Evolutionary conservation across 2,329 filamentous ascomycete species (phyloP).

Genomic region (Tolypocladium ovalisporum): DNA sequence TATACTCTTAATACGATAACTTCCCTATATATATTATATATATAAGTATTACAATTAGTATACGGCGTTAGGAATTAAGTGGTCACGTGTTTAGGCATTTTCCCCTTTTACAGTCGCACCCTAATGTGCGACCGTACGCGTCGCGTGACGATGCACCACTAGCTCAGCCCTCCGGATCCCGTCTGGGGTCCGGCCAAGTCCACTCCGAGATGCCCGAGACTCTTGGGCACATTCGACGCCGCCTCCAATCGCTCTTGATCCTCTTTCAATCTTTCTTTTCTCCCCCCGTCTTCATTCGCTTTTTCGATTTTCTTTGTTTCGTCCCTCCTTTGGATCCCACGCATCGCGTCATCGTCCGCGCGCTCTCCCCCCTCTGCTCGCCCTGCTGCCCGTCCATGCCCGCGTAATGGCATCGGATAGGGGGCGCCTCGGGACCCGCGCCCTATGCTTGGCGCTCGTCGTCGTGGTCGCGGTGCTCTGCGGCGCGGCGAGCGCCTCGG

Average conservation of each 20-base stretch:
- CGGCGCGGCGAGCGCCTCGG: conserved; percentile 51
- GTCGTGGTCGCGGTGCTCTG: conserved; percentile 29
- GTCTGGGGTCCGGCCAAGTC: neutral
- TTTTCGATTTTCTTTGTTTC: neutral
- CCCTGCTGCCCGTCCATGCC: conserved; percentile 14
- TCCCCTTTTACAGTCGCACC: too few species aligned
- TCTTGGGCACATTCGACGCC: neutral
- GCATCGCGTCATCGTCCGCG: neutral
- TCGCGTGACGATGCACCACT: neutral
- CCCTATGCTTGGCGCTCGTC: conserved; percentile 22
- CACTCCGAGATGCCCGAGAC: neutral
- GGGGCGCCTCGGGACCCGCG: conserved; percentile 20
- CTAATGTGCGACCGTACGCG: too few species aligned
- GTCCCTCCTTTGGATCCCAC: neutral
- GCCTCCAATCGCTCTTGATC: neutral
- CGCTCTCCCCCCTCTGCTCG: neutral
- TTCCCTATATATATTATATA: too few species aligned
- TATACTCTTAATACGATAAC: too few species aligned
- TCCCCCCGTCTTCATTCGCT: too few species aligned
- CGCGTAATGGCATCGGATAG: conserved; percentile 18
- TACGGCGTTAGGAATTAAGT: neutral
- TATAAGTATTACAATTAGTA: too few species aligned
- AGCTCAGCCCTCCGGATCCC: neutral
- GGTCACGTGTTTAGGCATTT: too few species aligned
- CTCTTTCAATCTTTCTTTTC: neutral